These are phyloP conservation scores for Xylogone sp. DNA, from an alignment of 2,329 filamentous ascomycete genomes.

Conservation along the genomic window DNA sequence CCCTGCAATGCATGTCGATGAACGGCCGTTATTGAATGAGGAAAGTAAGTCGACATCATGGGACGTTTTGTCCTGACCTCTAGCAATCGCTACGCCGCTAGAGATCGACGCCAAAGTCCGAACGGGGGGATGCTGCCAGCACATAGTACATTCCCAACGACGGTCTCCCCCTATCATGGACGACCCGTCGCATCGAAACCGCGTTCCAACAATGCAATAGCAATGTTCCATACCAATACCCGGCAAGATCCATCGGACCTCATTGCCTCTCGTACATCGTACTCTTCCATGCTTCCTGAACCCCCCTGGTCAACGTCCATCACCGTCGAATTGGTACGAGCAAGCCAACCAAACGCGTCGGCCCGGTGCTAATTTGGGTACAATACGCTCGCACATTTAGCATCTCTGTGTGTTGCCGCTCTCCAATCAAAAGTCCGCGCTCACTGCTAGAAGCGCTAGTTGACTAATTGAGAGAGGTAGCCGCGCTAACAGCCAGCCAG, in stretches of 20 bases:
- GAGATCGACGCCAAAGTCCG: background rate
- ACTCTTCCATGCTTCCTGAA: background rate
- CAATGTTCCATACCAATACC: background rate
- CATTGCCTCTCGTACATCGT: background rate
- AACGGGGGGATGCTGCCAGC: background rate
- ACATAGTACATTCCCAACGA: background rate
- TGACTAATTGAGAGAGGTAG: background rate
- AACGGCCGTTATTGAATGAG: background rate
- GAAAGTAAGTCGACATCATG: background rate
- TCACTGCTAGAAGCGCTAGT: background rate
- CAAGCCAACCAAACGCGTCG: background rate
- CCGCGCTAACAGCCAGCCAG: background rate
- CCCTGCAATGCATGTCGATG: background rate
- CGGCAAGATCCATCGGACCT: background rate
- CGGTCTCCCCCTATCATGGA: background rate
- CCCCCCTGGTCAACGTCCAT: background rate
- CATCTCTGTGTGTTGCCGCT: background rate
- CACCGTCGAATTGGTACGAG: background rate
- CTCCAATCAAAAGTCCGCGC: background rate
- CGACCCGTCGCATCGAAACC: background rate
- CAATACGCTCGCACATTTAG: background rate
- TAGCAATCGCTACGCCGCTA: background rate
- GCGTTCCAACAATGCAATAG: background rate
- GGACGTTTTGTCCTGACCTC: background rate
- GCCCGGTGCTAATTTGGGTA: background rate